Conservation (phyloP, 73 alveolate genomes). For the Paramecium caudatum region DNA sequence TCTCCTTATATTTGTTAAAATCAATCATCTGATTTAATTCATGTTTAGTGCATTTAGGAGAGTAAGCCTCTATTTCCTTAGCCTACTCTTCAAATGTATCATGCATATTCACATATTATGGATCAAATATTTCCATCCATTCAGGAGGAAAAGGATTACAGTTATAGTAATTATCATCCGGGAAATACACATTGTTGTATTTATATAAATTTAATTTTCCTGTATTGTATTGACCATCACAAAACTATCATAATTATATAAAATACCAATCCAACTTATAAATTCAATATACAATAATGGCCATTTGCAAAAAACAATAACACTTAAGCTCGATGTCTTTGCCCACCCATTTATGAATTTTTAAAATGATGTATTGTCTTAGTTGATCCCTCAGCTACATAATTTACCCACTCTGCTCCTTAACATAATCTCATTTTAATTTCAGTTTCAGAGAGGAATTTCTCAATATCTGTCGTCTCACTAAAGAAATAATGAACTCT, state of each 20-base stretch:
- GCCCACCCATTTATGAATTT: slow-evolving; percentile 68
- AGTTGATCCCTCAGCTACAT: slow-evolving; percentile 74
- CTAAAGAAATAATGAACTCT: slow-evolving; percentile 87
- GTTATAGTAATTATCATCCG: slow-evolving; percentile 86
- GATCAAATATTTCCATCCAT: slow-evolving; percentile 89
- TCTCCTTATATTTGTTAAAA: slow-evolving; percentile 64
- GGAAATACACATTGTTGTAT: slow-evolving; percentile 83
- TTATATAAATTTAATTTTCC: slow-evolving; percentile 83
- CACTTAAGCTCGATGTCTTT: slow-evolving; percentile 69
- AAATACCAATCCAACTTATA: slow-evolving; percentile 72
- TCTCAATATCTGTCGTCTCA: slow-evolving; percentile 77
- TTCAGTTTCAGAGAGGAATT: slow-evolving; percentile 80
- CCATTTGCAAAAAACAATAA: slow-evolving; percentile 76
- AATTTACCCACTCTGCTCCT: slow-evolving; percentile 87
- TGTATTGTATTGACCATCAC: slow-evolving; percentile 83
- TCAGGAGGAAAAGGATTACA: slow-evolving; percentile 90
- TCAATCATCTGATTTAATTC: slow-evolving; percentile 77
- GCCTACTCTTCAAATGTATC: slow-evolving; percentile 63
- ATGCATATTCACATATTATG: slow-evolving; percentile 70
- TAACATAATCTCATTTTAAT: slow-evolving; percentile 86
- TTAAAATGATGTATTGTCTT: slow-evolving; percentile 76
- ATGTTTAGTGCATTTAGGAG: slow-evolving; percentile 75
- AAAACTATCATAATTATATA: background rate
- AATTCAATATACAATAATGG: slow-evolving; percentile 66
- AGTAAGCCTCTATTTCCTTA: slow-evolving; percentile 73